phyloP scores from a whole-genome alignment of 2,329 filamentous ascomycete species.

The Aspergillus pseudotamarii region DNA sequence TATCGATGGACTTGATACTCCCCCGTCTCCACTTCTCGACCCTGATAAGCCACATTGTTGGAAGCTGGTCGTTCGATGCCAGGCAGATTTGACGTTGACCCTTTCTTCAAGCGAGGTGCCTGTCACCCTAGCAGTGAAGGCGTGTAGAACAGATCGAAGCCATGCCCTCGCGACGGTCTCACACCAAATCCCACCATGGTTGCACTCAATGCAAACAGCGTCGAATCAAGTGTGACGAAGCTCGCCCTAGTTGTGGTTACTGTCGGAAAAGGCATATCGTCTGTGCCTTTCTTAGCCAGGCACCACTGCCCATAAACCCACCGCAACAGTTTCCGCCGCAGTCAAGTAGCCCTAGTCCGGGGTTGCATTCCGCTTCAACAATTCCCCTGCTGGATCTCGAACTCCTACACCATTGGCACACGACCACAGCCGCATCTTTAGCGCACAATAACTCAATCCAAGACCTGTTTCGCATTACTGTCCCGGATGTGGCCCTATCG shows the following conservation, averaged over 20 bases:
- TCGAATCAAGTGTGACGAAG: conserved; percentile 20
- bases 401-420: conserved; percentile 20
- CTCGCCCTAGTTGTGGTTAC: conserved; percentile 13
- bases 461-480: conserved; percentile 9
- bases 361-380: background rate
- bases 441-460: background rate
- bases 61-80: background rate
- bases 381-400: conserved; percentile 17
- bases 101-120: background rate
- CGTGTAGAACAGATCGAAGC: background rate
- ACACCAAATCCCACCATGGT: conserved; percentile 16
- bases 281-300: conserved; percentile 10
- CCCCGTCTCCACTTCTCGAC: background rate
- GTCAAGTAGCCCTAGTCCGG: background rate
- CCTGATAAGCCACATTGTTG: background rate
- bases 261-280: conserved; percentile 10
- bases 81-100: no score
- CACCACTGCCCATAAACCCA: background rate
- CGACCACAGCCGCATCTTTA: conserved; percentile 6
- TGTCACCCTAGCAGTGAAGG: background rate
- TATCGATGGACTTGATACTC: background rate
- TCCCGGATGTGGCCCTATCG: conserved; percentile 10
- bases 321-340: background rate
- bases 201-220: conserved; percentile 20
- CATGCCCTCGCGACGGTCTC: conserved; percentile 16